Percentiles rank a stretch among this genome's conserved stretches.
These are phyloP conservation scores for Sporothrix inflata DNA, from an alignment of 2,329 filamentous ascomycete species.

Conservation along the genomic window DNA sequence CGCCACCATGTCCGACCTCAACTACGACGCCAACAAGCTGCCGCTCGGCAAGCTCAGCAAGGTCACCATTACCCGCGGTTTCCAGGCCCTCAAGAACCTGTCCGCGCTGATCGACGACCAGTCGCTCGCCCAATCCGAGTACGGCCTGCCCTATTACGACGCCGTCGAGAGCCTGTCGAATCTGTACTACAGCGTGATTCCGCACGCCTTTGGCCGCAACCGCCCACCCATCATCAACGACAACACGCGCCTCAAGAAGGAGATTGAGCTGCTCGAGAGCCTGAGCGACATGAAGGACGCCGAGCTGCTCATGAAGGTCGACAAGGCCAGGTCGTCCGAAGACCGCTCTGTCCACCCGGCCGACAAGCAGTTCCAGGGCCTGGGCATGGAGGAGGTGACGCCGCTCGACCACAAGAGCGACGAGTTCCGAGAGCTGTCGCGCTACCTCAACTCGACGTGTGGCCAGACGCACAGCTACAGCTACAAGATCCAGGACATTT, in stretches of 20 bases:
- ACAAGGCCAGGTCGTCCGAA: constrained; percentile 51
- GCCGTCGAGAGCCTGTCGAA: constrained; percentile 72
- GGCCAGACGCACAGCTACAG: constrained; percentile 66
- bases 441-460: constrained; percentile 69
- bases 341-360: constrained; percentile 61
- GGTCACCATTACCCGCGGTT: constrained; percentile 73
- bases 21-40: constrained; percentile 75
- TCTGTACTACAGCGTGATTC: constrained; percentile 78
- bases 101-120: constrained; percentile 65
- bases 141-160: constrained; percentile 42
- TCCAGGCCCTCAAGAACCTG: constrained; percentile 75
- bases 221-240: constrained; percentile 69
- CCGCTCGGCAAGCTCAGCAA: constrained; percentile 85
- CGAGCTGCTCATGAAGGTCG: constrained; percentile 73
- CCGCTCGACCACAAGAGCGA: constrained; percentile 59
- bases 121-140: constrained; percentile 49
- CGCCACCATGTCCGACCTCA: constrained; percentile 65
- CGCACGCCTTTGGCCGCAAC: constrained; percentile 76
- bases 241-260: constrained; percentile 65
- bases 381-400: constrained; percentile 77
- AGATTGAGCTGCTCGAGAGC: constrained; percentile 79
- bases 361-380: constrained; percentile 71
- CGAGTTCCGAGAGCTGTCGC: constrained; percentile 67
- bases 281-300: constrained; percentile 85
- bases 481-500: constrained; percentile 73